These are phyloP conservation scores for Aspergillus terreus DNA, from an alignment of 2,329 filamentous ascomycete genomes.

Conservation along the genomic window DNA sequence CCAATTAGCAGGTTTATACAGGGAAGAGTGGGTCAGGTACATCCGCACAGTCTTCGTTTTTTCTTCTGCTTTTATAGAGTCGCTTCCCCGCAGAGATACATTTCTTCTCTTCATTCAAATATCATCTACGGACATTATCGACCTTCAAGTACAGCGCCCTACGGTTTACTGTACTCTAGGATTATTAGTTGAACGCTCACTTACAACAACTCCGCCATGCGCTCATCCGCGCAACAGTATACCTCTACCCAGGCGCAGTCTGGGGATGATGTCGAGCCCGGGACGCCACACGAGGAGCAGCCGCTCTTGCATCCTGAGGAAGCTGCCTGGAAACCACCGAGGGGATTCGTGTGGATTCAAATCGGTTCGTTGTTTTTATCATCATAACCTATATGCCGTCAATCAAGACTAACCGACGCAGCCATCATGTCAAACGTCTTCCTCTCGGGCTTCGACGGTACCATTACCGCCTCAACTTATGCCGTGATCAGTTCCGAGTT, in stretches of 20 bases:
- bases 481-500: slow-evolving; percentile 47
- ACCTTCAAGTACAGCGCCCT: too few relatives aligned
- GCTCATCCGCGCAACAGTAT: not conserved
- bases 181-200: too few relatives aligned
- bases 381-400: not conserved
- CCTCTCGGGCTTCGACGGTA: slow-evolving; percentile 52
- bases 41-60: too few relatives aligned
- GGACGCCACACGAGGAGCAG: slow-evolving; percentile 16
- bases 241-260: not conserved
- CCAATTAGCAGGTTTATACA: not conserved
- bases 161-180: too few relatives aligned
- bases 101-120: too few relatives aligned
- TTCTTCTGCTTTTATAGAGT: too few relatives aligned
- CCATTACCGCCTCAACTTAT: slow-evolving; percentile 44
- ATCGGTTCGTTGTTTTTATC: slow-evolving; percentile 34
- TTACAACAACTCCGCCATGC: not conserved
- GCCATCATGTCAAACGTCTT: slow-evolving; percentile 64
- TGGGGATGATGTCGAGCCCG: not conserved
- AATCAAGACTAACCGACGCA: slow-evolving; percentile 13
- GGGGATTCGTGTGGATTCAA: slow-evolving; percentile 57
- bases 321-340: slow-evolving; percentile 46
- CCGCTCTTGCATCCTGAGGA: slow-evolving; percentile 19
- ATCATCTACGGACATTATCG: too few relatives aligned
- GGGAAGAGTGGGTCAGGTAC: not conserved
- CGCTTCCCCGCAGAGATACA: too few relatives aligned